A percentile compares a stretch with the other conserved stretches of the same genome.
Conservation (phyloP, 768 basidiomycete genomes). For the Leccinum barrowsii region DNA sequence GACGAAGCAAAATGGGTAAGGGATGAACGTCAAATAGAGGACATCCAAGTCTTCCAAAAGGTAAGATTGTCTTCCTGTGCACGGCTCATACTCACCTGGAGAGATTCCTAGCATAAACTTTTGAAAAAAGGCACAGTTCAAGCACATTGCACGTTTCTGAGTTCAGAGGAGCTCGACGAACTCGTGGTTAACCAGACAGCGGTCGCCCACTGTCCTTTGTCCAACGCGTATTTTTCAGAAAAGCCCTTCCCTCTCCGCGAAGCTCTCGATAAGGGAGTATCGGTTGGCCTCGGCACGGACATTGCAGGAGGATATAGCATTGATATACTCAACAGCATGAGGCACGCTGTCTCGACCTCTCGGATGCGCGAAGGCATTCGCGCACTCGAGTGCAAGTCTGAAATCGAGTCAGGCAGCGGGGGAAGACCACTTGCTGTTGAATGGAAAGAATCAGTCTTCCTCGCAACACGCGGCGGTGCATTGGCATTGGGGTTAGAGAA, state of each 20-base stretch:
- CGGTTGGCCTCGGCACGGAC: slow-evolving; percentile 81
- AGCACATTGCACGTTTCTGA: slow-evolving; percentile 86
- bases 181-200: slow-evolving; percentile 52
- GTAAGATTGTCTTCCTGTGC: slow-evolving; percentile 33
- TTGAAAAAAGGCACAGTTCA: slow-evolving; percentile 67
- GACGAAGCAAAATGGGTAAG: slow-evolving; percentile 76
- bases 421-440: slow-evolving; percentile 47
- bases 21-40: slow-evolving; percentile 54
- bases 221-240: slow-evolving; percentile 83
- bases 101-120: slow-evolving; percentile 47
- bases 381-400: slow-evolving; percentile 20
- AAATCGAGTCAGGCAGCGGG: not conserved
- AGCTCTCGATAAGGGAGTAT: slow-evolving; percentile 59
- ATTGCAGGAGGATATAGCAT: slow-evolving; percentile 82
- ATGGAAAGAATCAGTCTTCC: slow-evolving; percentile 79
- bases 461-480: slow-evolving; percentile 81
- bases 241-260: slow-evolving; percentile 67
- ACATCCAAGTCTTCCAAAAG: slow-evolving; percentile 72
- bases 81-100: slow-evolving; percentile 5
- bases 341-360: slow-evolving; percentile 70
- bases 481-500: slow-evolving; percentile 58
- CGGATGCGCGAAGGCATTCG: slow-evolving; percentile 61
- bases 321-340: slow-evolving; percentile 77
- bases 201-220: slow-evolving; percentile 85
- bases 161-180: slow-evolving; percentile 44